Base-by-base conservation (phyloP, 805 yeast species). In the Kuraishia capsulata region DNA sequence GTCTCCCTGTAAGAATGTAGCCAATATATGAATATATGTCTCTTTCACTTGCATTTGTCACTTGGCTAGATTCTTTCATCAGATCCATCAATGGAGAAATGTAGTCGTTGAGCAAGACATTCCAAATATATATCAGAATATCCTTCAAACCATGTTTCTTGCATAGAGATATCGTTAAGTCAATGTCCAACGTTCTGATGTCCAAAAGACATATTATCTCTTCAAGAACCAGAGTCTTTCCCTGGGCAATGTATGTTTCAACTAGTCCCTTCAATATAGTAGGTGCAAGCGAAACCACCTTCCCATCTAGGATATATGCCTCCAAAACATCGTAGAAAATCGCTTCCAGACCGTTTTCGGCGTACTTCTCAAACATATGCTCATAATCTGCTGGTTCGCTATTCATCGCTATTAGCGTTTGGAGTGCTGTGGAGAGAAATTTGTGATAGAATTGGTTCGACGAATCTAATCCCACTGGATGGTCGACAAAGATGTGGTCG, bases 101-200 rank as follows among this genome's bases (percentile, higher is more conserved):
- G 53, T 75, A 87, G 51, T 92, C 97, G 18, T 67, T 58, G 30
- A 92, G 61, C 4, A 86, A 60, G 2, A 61, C 62, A 45, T 77
- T 85, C 83, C 90, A 83, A 16, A 92, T 71, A 52, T 76, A 87
- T 0, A 77, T 69, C 36, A 73, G 60, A 28, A 85, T 72, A 38
- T 85, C 94, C 26, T 65, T 62, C 4, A 89, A 59, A 5, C 70
- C 60, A 46, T 78, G 62, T 42, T 67, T 52, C 30, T 64, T 62
- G 53, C 96, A 81, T 14, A 84, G 58, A 10, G 65, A 65, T 11
- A 87, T 66, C 0, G 95, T 78, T 18, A 79, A 61, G 56, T 90
- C 96, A 28, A 90, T 71, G 51, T 90, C 96, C 37, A 92, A 65
- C 10, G 77, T 70, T 5, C 64, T 48, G 6, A 83, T 66, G 48